phyloP scores from a whole-genome alignment of 768 basidiomycete genomes.

The Tephrocybe sp. region DNA sequence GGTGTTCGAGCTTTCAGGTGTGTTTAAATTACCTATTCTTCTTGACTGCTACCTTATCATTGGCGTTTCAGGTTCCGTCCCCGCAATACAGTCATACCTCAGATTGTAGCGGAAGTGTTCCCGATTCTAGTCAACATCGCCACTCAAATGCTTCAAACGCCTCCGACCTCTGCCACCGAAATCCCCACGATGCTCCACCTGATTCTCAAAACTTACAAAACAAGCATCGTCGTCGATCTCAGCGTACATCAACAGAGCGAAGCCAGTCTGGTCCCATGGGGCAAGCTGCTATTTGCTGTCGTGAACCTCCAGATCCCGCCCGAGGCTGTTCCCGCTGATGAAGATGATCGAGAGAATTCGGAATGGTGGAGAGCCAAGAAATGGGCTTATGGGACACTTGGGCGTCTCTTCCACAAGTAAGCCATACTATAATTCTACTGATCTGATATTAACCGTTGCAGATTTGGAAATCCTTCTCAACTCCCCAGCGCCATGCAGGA shows the following conservation, averaged over 20 bases:
- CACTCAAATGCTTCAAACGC: slow-evolving; percentile 61
- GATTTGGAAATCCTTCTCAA: slow-evolving; percentile 87
- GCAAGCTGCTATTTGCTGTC: slow-evolving; percentile 75
- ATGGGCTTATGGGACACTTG: slow-evolving; percentile 86
- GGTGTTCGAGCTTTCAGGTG: slow-evolving; percentile 76
- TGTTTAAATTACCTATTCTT: slow-evolving; percentile 19
- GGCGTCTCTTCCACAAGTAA: slow-evolving; percentile 75
- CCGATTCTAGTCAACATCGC: slow-evolving; percentile 79
- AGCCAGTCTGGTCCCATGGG: slow-evolving; percentile 86
- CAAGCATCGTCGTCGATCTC: slow-evolving; percentile 74
- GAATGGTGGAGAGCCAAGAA: slow-evolving; percentile 96
- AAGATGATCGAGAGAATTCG: slow-evolving; percentile 72
- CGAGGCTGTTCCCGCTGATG: slow-evolving; percentile 65
- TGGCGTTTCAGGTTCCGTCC: slow-evolving; percentile 60
- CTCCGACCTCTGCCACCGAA: slow-evolving; percentile 64
- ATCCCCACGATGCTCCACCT: slow-evolving; percentile 84
- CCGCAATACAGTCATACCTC: slow-evolving; percentile 55
- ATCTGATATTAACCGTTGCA: slow-evolving; percentile 29
- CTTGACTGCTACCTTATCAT: background rate
- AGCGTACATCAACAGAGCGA: slow-evolving; percentile 71
- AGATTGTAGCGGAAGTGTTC: slow-evolving; percentile 63
- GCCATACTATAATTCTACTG: slow-evolving; percentile 6
- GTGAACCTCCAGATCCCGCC: slow-evolving; percentile 71
- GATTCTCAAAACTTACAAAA: slow-evolving; percentile 86
- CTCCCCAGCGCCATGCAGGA: slow-evolving; percentile 71